Evolutionary conservation across 768 basidiomycete species (phyloP).

Genomic region (Russula earlei): DNA sequence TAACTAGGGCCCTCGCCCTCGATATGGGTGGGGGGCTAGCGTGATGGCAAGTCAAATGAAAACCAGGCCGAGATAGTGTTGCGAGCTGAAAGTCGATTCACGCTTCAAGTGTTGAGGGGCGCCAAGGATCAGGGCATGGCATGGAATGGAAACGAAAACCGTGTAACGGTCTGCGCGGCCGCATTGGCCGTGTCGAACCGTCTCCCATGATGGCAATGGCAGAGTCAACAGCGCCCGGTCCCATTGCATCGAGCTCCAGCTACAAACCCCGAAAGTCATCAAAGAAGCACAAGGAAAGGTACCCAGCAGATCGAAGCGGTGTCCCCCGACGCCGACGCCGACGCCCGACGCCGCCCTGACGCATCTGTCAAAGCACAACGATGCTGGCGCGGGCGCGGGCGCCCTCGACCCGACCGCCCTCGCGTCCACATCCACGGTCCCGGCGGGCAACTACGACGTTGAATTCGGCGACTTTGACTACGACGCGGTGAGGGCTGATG

Average conservation of each 20-base stretch:
- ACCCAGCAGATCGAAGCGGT: neutral
- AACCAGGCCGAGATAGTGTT: too few species aligned
- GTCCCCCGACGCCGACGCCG: neutral
- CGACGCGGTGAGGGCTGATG: slow-evolving; percentile 15
- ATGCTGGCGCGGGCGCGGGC: too few species aligned
- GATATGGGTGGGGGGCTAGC: too few species aligned
- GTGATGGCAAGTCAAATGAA: too few species aligned
- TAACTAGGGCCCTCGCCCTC: too few species aligned
- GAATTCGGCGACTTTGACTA: slow-evolving; percentile 20
- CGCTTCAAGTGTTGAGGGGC: too few species aligned
- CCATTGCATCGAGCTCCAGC: neutral
- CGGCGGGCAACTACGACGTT: neutral
- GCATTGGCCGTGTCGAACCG: neutral
- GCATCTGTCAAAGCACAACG: too few species aligned
- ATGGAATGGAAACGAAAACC: too few species aligned
- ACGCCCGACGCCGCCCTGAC: neutral
- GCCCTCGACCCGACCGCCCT: neutral
- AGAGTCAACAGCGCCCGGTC: neutral
- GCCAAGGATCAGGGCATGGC: too few species aligned
- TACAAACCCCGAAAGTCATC: neutral
- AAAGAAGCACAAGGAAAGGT: neutral
- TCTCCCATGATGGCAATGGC: neutral
- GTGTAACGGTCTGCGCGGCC: neutral
- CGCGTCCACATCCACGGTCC: neutral
- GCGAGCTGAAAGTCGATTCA: too few species aligned